Evolutionary conservation across 2,329 filamentous ascomycete species (phyloP), one percentile per base, ranked within the genome.

Genomic region (Sclerotinia sclerotiorum): DNA sequence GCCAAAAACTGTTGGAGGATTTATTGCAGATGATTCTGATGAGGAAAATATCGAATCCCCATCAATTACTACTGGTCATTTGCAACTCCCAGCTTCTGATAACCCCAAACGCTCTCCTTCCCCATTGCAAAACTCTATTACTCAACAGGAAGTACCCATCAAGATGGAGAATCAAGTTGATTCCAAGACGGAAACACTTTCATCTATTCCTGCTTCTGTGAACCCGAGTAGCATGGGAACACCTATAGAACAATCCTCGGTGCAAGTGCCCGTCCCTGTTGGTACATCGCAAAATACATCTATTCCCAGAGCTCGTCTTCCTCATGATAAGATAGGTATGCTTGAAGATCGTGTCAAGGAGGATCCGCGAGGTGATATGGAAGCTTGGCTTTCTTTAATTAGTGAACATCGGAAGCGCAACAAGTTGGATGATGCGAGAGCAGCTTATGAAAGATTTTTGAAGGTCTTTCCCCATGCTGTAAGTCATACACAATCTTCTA

Each of bases 331-430:
- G 69, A 76, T 71, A 65, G 77, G 77, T 58, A 76, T 77, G 66
- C 84, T 98, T 76, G 94, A 99, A 82, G 92, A 95, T 78, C 89
- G 94, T 77, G 90, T 98, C 78, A 90, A 90, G 78, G 92, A 97
- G 76, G 95, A 99, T 77, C 92, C 94, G 21, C 91, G 93, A 75
- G 95, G 94, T 76, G 94, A 97, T 75, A 87, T 95, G 79, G 91
- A 95, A 78, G 93, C 94, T 44, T 99, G 95, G 95, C 82, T 96
- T 75, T 86, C 87, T 72, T 84, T 99, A 77, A 94, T 99, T 77
- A 86, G 87, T 73, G 93, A 97, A 78, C 88, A 97, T 79, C 90
- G 90, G 74, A 89, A 87, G 76, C 91, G 90, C 75, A 91, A 91
- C 80, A 92, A 93, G 79, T 81, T 94, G 71, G 92, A 97, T 70